A percentile compares a stretch with the other conserved stretches of the same genome.
These are phyloP conservation scores for Pseudotulostoma volvatum DNA, from an alignment of 495 filamentous ascomycete genomes.

Conservation along the genomic window DNA sequence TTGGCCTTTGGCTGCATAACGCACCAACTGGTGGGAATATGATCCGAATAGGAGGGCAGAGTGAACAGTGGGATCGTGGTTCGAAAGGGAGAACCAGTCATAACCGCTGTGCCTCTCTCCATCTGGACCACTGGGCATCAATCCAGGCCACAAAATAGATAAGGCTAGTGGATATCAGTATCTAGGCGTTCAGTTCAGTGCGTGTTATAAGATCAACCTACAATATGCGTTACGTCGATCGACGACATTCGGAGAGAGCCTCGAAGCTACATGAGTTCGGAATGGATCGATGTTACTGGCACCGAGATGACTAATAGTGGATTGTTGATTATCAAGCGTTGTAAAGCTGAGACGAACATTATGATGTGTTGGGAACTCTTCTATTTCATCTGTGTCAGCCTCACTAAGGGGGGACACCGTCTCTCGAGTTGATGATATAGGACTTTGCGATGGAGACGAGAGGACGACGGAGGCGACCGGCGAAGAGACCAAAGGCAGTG, in stretches of 20 bases:
- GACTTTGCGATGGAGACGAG: no score
- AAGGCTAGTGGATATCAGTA: constrained; percentile 13
- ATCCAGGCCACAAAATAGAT: constrained; percentile 20
- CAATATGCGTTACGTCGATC: constrained; percentile 14
- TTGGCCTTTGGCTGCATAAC: constrained; percentile 16
- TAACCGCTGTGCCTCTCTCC: constrained; percentile 4
- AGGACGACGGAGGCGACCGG: background rate
- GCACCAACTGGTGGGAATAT: constrained; percentile 23
- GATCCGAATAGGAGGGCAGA: constrained; percentile 24
- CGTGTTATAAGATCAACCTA: constrained; percentile 3
- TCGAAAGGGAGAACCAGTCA: constrained; percentile 20
- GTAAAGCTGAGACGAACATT: no score
- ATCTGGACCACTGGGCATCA: constrained; percentile 11
- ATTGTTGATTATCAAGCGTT: no score
- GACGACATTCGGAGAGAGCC: constrained; percentile 13
- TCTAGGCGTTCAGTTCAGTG: no score
- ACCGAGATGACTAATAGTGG: no score
- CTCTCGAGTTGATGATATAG: no score
- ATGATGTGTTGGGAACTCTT: no score
- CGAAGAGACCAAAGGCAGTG: background rate
- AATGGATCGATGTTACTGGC: constrained; percentile 20
- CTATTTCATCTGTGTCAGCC: no score
- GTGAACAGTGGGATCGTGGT: constrained; percentile 19
- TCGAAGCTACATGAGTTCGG: constrained; percentile 10
- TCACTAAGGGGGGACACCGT: no score